Evolutionary conservation across 2,329 filamentous ascomycete genomes (phyloP), one percentile per base, ranked within the genome.

Genomic region (Grosmannia penicillata): DNA sequence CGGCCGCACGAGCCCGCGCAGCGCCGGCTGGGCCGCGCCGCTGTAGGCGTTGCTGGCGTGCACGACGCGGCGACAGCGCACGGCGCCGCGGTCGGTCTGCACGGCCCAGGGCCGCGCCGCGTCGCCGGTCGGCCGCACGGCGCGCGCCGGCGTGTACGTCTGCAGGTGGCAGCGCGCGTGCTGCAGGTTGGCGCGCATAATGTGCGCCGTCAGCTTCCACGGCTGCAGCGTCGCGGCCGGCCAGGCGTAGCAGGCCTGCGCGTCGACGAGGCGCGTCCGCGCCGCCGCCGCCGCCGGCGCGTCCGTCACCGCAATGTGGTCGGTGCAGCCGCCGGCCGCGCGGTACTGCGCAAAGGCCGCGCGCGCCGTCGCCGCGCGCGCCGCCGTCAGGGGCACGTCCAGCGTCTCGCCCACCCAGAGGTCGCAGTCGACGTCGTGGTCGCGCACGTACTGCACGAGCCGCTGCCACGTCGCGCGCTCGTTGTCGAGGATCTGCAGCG

Each of bases 41-140:
- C 37, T 39, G 26, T 39, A 39, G 2, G 30, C 37, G 14, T 39
- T 39, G 31, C 32, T 39, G n/a, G 37, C 37, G 9, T 39, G 37
- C 17, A 39, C 37, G 4, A 39, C 37, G 7, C 15, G 19, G 8
- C 10, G 9, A 10, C 21, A 29, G 19, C n/a, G 1, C n/a, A 39
- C 17, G 9, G 13, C 31, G 19, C 37, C 37, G n/a, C 32, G 37
- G 10, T 14, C 14, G 7, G 25, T 39, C 11, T 35, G 19, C 6
- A 39, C 37, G 13, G 21, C 8, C 37, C 31, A 35, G 17, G n/a
- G 11, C n/a, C 13, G 17, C n/a, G 29, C 29, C 28, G 18, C 33
- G 10, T 11, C 3, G 17, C 8, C 23, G 6, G n/a, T 25, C 18
- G 9, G 18, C 24, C 8, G 22, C 17, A 25, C 24, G 36, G 23